These are phyloP conservation scores for Aureobasidium lini DNA, from an alignment of 2,329 filamentous ascomycete species.

Conservation along the genomic window DNA sequence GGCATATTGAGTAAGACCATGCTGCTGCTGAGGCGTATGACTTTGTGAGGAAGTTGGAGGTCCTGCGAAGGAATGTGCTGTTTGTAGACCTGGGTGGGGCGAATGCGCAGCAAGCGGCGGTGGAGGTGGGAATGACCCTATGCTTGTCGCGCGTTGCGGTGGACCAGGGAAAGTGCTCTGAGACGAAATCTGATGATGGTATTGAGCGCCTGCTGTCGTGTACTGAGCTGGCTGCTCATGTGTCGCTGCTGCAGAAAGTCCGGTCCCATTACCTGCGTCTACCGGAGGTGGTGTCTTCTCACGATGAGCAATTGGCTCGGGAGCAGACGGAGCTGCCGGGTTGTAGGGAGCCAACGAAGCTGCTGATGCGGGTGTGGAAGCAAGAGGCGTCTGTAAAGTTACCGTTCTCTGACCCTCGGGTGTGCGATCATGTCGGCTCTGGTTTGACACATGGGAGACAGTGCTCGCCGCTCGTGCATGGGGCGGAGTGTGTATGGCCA, in stretches of 20 bases:
- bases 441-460: slow-evolving; percentile 21
- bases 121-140: slow-evolving; percentile 28
- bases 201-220: slow-evolving; percentile 17
- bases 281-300: slow-evolving; percentile 74
- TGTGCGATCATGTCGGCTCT: slow-evolving; percentile 23
- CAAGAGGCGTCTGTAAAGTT: slow-evolving; percentile 10
- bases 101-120: slow-evolving; percentile 21
- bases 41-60: slow-evolving; percentile 18
- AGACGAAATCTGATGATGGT: slow-evolving; percentile 4
- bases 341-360: slow-evolving; percentile 66
- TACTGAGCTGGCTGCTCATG: slow-evolving; percentile 29
- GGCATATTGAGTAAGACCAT: slow-evolving; percentile 28
- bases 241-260: slow-evolving; percentile 31
- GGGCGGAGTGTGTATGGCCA: slow-evolving; percentile 56
- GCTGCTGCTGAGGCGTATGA: slow-evolving; percentile 18
- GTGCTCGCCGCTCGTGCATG: slow-evolving; percentile 33
- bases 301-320: slow-evolving; percentile 62
- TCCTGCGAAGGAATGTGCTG: slow-evolving; percentile 13
- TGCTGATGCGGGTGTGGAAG: slow-evolving; percentile 28
- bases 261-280: slow-evolving; percentile 50
- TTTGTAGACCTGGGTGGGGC: slow-evolving; percentile 14
- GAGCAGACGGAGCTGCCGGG: slow-evolving; percentile 67
- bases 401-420: slow-evolving; percentile 17
- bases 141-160: slow-evolving; percentile 24
- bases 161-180: slow-evolving; percentile 31